Conservation (phyloP, 2,329 filamentous ascomycete species). For the Lithohypha guttulata region DNA sequence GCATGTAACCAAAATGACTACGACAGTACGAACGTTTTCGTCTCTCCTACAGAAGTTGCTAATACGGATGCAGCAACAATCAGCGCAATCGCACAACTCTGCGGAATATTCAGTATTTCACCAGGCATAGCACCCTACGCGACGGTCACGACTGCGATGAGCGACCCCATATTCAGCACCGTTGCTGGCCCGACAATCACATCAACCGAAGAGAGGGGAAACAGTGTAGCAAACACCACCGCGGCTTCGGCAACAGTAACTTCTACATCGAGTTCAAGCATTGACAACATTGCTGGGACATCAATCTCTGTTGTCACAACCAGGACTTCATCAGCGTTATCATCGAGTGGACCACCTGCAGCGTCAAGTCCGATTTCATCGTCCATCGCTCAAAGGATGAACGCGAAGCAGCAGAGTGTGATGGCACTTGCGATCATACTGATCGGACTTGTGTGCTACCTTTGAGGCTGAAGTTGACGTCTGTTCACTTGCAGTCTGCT, state of each 20-base stretch:
- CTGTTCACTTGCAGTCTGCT: too few species aligned
- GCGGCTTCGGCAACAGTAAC: too few species aligned
- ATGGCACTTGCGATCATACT: background rate
- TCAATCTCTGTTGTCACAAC: conserved; percentile 6
- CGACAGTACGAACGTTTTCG: conserved; percentile 10
- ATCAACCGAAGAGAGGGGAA: background rate
- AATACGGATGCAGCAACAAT: conserved; percentile 10
- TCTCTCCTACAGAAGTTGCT: background rate
- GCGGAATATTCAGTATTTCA: conserved; percentile 14
- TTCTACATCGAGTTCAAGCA: conserved; percentile 3
- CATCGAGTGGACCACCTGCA: background rate
- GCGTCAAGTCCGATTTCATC: background rate
- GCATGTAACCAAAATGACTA: conserved; percentile 18
- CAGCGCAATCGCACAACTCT: conserved; percentile 17
- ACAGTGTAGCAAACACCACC: background rate
- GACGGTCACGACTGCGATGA: conserved; percentile 11
- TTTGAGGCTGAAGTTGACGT: too few species aligned
- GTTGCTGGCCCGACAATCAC: conserved; percentile 10
- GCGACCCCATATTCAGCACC: conserved; percentile 16
- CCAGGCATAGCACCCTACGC: conserved; percentile 18
- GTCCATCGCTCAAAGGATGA: background rate
- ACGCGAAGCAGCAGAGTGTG: background rate
- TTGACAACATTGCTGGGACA: conserved; percentile 2
- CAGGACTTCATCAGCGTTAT: background rate
- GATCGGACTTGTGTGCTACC: conserved; percentile 1